Evolutionary conservation across 2,329 filamentous ascomycete species (phyloP).

Genomic region (Lasiodiplodia citricola): DNA sequence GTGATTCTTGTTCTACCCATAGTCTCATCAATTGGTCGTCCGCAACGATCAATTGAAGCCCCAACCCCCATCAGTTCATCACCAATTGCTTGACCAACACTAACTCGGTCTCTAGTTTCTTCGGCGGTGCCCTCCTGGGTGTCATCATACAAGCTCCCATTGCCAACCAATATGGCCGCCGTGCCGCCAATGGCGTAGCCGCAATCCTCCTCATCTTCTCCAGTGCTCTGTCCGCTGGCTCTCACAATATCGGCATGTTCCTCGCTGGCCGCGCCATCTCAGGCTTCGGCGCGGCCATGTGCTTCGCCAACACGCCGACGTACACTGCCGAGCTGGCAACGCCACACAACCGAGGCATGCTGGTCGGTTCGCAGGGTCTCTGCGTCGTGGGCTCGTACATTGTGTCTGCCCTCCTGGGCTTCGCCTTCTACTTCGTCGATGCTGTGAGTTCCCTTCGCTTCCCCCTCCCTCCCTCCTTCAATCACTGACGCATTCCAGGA

Average conservation of each 20-base stretch:
- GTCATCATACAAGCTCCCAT: slow-evolving; percentile 33
- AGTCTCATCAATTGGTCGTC: neutral
- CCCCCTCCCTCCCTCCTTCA: neutral
- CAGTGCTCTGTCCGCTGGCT: slow-evolving; percentile 21
- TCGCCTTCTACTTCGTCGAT: slow-evolving; percentile 21
- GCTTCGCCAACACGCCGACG: slow-evolving; percentile 24
- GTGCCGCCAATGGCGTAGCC: slow-evolving; percentile 29
- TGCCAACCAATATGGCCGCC: slow-evolving; percentile 33
- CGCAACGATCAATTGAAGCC: neutral
- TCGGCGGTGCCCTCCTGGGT: slow-evolving; percentile 34
- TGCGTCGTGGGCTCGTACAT: slow-evolving; percentile 84
- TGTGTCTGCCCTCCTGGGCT: slow-evolving; percentile 72
- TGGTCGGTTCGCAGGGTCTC: slow-evolving; percentile 60
- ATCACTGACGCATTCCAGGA: neutral
- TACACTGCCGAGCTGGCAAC: slow-evolving; percentile 26
- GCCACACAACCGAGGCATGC: slow-evolving; percentile 25
- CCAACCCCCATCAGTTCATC: too few relatives aligned
- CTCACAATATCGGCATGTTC: slow-evolving; percentile 27
- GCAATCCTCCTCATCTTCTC: slow-evolving; percentile 20
- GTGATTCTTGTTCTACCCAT: slow-evolving; percentile 20
- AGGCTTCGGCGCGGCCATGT: slow-evolving; percentile 26
- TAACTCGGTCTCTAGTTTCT: slow-evolving; percentile 29
- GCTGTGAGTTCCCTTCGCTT: neutral
- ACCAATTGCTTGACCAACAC: neutral
- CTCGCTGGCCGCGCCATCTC: slow-evolving; percentile 19